Evolutionary conservation across 176 grass and related monocot species (phyloP).

Genomic region (Tuctoria greenei): DNA sequence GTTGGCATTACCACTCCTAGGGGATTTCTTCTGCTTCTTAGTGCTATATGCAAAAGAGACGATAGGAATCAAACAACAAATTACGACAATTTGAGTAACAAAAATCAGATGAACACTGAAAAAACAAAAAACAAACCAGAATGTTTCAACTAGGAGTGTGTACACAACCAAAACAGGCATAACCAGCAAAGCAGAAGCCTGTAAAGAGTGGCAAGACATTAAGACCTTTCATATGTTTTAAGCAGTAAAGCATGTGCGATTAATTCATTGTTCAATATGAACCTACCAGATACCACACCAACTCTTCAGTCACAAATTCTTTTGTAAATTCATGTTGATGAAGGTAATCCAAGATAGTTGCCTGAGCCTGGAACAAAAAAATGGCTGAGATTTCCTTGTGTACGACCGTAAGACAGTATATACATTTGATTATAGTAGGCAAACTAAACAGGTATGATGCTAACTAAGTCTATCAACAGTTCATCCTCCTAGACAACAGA

Average conservation of each 20-base stretch:
- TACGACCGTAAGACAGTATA: neutral
- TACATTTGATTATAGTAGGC: neutral
- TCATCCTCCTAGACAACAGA: too few species aligned
- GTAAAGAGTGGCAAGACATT: conserved; percentile 30
- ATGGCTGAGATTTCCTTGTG: neutral
- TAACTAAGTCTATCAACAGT: too few species aligned
- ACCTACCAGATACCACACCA: conserved; percentile 87
- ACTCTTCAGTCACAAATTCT: conserved; percentile 69
- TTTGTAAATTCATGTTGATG: conserved; percentile 72
- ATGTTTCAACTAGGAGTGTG: conserved; percentile 52
- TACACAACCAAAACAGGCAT: conserved; percentile 64
- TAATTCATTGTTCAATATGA: conserved; percentile 31
- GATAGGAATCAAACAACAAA: conserved; percentile 22
- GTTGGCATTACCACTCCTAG: conserved; percentile 45
- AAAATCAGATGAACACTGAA: conserved; percentile 20
- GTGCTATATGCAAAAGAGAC: conserved; percentile 43
- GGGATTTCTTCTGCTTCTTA: conserved; percentile 59
- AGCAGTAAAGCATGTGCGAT: conserved; percentile 5
- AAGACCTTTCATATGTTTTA: conserved; percentile 22
- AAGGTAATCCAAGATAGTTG: conserved; percentile 67
- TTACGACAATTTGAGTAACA: conserved; percentile 7
- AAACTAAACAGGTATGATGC: too few species aligned
- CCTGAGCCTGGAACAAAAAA: conserved; percentile 73
- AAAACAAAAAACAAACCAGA: conserved; percentile 59
- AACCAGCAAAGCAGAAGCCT: conserved; percentile 76